These are phyloP conservation scores for Nannizziopsis barbatae DNA, from an alignment of 2,329 filamentous ascomycete species.

Conservation along the genomic window DNA sequence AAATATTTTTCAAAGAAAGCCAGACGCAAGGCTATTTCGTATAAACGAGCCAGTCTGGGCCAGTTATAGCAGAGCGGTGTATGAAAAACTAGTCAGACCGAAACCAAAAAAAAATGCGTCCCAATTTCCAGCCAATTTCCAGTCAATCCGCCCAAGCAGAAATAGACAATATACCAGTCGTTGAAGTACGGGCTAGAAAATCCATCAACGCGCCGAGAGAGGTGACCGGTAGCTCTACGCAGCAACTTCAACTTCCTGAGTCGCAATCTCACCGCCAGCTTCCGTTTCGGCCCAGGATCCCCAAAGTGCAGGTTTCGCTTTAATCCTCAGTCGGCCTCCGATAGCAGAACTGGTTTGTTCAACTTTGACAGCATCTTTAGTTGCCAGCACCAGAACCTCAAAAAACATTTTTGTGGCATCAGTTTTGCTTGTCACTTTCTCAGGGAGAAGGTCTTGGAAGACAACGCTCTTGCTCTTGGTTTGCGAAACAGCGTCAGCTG, in stretches of 20 bases:
- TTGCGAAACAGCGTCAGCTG: constrained; percentile 57
- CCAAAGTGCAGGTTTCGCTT: constrained; percentile 93
- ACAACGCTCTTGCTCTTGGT: constrained; percentile 66
- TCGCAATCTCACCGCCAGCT: constrained; percentile 38
- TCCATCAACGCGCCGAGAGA: no score
- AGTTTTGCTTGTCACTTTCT: constrained; percentile 65
- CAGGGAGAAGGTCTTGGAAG: constrained; percentile 85
- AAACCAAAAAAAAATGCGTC: neutral
- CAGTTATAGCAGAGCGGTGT: no score
- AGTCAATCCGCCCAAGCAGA: neutral
- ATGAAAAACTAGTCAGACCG: neutral
- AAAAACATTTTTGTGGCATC: constrained; percentile 99
- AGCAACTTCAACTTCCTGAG: constrained; percentile 24
- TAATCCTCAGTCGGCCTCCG: constrained; percentile 68
- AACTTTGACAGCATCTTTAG: constrained; percentile 95
- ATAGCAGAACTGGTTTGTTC: constrained; percentile 66
- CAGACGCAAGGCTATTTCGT: neutral
- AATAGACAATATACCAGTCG: neutral
- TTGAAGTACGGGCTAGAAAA: no score
- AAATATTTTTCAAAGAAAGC: neutral
- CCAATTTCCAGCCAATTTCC: no score
- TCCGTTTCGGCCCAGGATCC: constrained; percentile 80
- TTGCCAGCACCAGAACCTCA: constrained; percentile 86
- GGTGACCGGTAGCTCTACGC: neutral
- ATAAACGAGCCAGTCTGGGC: neutral